Conservation (phyloP, 2,329 filamentous ascomycete genomes). For the Paecilomyces fulvus region DNA sequence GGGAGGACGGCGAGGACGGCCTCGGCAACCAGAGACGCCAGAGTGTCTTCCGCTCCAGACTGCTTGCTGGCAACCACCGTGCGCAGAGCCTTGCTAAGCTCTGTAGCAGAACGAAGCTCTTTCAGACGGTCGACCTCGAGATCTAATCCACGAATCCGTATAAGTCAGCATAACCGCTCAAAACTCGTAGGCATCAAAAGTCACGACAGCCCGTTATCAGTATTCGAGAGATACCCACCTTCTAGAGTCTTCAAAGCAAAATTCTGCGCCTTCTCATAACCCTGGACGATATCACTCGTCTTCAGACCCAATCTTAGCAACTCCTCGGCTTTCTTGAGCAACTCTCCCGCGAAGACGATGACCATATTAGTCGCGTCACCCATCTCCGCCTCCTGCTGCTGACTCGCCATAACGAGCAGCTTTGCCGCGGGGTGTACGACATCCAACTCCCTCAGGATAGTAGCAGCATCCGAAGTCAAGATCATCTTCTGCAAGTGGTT, state of each 20-base stretch:
- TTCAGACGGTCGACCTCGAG: constrained; percentile 85
- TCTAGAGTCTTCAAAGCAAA: constrained; percentile 80
- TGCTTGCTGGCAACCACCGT: constrained; percentile 97
- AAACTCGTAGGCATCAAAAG: neutral
- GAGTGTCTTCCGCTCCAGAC: constrained; percentile 80
- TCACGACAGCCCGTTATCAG: neutral
- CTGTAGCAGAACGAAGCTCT: constrained; percentile 68
- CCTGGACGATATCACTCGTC: constrained; percentile 92
- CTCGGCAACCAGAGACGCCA: constrained; percentile 81
- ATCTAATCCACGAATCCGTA: constrained; percentile 39
- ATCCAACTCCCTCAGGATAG: constrained; percentile 93
- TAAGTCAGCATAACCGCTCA: constrained; percentile 5
- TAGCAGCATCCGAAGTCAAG: constrained; percentile 93
- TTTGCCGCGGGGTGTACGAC: constrained; percentile 98
- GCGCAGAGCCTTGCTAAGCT: constrained; percentile 89
- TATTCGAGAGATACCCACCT: constrained; percentile 36
- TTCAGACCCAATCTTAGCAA: constrained; percentile 93
- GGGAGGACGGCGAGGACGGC: constrained; percentile 78
- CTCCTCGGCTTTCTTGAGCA: constrained; percentile 95
- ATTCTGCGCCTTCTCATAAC: constrained; percentile 89
- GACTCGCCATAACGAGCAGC: constrained; percentile 94
- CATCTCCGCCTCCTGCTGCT: constrained; percentile 99
- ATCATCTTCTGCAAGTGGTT: constrained; percentile 99
- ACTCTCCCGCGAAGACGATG: constrained; percentile 88
- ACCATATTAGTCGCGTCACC: constrained; percentile 97